Percentiles rank a stretch among this genome's conserved stretches.
Evolutionary conservation across 2,329 filamentous ascomycete genomes (phyloP).

Genomic region (Bimuria novae-zelandiae): DNA sequence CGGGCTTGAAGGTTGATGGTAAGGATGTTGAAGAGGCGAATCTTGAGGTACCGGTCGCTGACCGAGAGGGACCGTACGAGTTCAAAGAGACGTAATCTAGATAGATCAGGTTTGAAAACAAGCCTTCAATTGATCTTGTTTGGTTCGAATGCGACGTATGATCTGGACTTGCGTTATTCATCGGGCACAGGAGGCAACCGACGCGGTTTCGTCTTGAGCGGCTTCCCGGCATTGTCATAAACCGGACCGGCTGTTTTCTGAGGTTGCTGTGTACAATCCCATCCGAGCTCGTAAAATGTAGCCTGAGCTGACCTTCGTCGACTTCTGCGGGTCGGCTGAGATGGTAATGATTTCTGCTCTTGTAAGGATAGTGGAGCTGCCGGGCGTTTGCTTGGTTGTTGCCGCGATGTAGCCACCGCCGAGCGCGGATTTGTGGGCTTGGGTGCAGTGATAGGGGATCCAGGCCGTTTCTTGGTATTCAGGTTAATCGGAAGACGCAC

Average conservation of each 20-base stretch:
- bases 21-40: constrained; percentile 82
- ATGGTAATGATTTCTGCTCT: not conserved
- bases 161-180: not conserved
- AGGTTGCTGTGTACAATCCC: constrained; percentile 2
- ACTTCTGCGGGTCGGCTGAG: constrained; percentile 2
- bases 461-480: not conserved
- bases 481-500: not conserved
- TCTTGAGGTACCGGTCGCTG: constrained; percentile 82
- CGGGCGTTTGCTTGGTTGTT: not conserved
- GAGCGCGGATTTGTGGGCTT: not conserved
- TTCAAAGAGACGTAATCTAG: constrained; percentile 60
- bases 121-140: not conserved
- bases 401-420: not conserved
- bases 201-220: constrained; percentile 1
- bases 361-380: not conserved
- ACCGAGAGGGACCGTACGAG: constrained; percentile 76
- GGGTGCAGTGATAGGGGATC: not conserved
- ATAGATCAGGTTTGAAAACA: not conserved
- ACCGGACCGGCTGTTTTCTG: not conserved
- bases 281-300: constrained; percentile 1
- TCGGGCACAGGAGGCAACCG: constrained; percentile 7
- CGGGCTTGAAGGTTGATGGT: constrained; percentile 77
- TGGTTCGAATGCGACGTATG: not conserved
- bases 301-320: constrained; percentile 2
- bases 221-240: not conserved